Base-by-base conservation (phyloP, 257 asterid genomes). In the Nicotiana benthamiana region DNA sequence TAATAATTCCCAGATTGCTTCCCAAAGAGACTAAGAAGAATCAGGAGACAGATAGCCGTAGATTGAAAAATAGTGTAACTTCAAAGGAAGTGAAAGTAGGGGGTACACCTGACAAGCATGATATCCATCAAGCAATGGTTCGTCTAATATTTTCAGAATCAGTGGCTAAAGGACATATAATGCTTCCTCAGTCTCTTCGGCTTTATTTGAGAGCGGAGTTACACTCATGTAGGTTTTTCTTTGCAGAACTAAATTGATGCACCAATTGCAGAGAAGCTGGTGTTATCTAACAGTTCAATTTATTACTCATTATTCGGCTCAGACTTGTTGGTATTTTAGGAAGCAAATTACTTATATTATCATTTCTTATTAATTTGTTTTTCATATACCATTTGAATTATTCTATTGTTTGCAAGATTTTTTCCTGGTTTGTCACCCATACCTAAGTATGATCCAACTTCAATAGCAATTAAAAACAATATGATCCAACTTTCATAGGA, bases 111-210 rank as follows among this genome's bases (percentile, higher is more conserved):
- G 86, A 89, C 79, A 84, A 85, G 82, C 81, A 74, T 79, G 89
- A 86, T 81, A 2, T 52, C 77, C 68, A 78, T 83, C 90, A 85
- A 82, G 84, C 86, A 43, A 86, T 90, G 70, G 87, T 90, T 59
- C 90, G 82, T 48, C 52, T 93, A 75, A 84, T 93, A 80, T 82
- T 95, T 40, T 90, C 96, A 11, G 93, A 90, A 78, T 88, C 94
- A 46, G 99, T 93, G 85, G 90, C 97, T 26, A 92, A 86, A 90
- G 99, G 99, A 81, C 99, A 95, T 85, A 82, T 95, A 81, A 92
- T 90, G 98, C 88, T 95, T 82, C 84, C 97, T 83, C 90, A 81
- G 87, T 86, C 96, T 76, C 97, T 95, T 80, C 96, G 97, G 79
- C 93, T 92, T 84, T 91, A 89, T 89, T 85, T 95, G 95, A 92